Conservation (phyloP, 441 rosid species). For the Viola pubescens region DNA sequence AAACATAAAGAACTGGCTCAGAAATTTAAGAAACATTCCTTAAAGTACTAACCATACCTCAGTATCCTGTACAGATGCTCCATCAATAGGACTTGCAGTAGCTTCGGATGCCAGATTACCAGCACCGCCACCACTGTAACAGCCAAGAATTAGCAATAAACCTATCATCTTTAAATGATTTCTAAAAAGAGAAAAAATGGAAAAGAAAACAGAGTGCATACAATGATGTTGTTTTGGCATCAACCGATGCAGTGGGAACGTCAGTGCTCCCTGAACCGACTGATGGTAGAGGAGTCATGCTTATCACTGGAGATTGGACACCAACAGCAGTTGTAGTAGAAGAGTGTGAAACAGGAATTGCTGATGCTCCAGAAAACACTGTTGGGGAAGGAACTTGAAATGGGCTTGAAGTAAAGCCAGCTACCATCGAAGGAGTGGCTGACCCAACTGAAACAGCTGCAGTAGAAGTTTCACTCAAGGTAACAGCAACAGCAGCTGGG, state of each 20-base stretch:
- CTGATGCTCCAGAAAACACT: constrained; percentile 36
- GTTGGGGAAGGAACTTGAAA: constrained; percentile 42
- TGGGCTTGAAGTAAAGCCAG: constrained; percentile 53
- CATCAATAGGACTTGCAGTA: constrained; percentile 34
- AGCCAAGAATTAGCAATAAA: constrained; percentile 9
- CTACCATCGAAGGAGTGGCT: constrained; percentile 28
- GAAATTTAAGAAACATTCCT: constrained; percentile 10
- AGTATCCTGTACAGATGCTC: constrained; percentile 38
- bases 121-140: constrained; percentile 33
- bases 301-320: constrained; percentile 24
- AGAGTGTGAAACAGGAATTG: constrained; percentile 35
- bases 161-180: neutral
- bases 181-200: neutral
- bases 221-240: constrained; percentile 33
- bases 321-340: constrained; percentile 33
- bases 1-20: constrained; percentile 1
- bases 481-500: constrained; percentile 33
- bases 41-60: constrained; percentile 40
- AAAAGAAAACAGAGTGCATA: constrained; percentile 24
- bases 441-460: constrained; percentile 40
- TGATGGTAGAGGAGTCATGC: constrained; percentile 22
- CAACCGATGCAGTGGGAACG: constrained; percentile 23
- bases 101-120: constrained; percentile 41
- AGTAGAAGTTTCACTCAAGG: constrained; percentile 33
- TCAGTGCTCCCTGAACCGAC: constrained; percentile 28